These are phyloP conservation scores for Artemisia tridentata DNA, from an alignment of 129 eudicot species.

Conservation along the genomic window DNA sequence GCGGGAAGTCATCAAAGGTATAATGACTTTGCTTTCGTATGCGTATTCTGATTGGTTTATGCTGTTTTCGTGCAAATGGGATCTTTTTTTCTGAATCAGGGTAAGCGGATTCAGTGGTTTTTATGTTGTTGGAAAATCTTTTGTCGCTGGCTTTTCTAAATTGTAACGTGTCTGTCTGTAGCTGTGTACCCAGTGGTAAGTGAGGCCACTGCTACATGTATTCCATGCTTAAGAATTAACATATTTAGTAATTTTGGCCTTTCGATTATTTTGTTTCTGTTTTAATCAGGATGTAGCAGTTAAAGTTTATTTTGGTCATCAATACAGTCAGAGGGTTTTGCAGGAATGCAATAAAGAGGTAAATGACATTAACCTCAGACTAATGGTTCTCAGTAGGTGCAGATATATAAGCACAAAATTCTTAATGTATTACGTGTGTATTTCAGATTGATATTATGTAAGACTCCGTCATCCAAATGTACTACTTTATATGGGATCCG, in stretches of 20 bases:
- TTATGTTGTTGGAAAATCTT: too few species aligned
- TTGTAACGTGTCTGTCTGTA: too few species aligned
- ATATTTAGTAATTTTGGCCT: conserved; percentile 4
- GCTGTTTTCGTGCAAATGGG: too few species aligned
- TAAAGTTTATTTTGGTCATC: conserved; percentile 64
- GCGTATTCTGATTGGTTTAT: too few species aligned
- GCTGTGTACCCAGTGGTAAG: too few species aligned
- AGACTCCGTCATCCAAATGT: conserved; percentile 93
- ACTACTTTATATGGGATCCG: conserved; percentile 87
- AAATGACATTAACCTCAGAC: conserved; percentile 2
- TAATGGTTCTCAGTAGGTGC: not conserved
- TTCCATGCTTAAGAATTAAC: not conserved
- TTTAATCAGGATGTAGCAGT: conserved; percentile 80
- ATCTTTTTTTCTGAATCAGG: too few species aligned
- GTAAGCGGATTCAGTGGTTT: too few species aligned
- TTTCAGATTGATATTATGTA: conserved; percentile 74
- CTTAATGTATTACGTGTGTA: not conserved
- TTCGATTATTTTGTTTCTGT: conserved; percentile 15
- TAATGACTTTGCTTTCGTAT: too few species aligned
- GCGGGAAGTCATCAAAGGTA: too few species aligned
- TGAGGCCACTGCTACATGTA: conserved; percentile 7
- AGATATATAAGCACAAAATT: not conserved
- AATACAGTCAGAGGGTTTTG: conserved; percentile 58
- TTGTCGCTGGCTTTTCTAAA: too few species aligned
- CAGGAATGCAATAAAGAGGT: conserved; percentile 81